Conservation (phyloP, 1,284 basidiomycete genomes). For the Puccinia novopanici region DNA sequence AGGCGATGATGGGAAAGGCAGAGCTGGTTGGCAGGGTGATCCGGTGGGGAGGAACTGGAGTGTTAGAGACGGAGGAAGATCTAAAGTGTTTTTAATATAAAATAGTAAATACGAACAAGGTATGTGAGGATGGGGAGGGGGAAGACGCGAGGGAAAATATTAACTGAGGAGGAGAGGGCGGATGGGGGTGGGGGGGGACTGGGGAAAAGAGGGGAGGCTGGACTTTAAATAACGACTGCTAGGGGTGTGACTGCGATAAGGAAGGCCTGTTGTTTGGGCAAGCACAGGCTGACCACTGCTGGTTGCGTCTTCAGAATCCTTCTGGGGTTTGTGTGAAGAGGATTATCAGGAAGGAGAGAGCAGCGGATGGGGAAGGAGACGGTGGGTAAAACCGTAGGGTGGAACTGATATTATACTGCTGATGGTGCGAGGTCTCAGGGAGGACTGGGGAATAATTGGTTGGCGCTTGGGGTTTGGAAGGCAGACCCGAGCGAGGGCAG, state of each 20-base stretch:
- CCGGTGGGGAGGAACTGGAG: too few species aligned
- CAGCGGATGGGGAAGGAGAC: constrained; percentile 2
- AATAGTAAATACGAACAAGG: neutral
- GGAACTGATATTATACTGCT: constrained; percentile 9
- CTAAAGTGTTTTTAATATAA: neutral
- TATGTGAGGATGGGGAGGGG: neutral
- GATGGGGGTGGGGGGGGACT: neutral
- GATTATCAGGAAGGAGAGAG: neutral
- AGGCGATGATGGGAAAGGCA: too few species aligned
- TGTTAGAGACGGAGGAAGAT: neutral
- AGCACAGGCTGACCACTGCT: neutral
- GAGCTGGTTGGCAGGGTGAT: too few species aligned
- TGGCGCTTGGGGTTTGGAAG: neutral
- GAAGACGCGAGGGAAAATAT: neutral
- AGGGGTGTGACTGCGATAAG: neutral
- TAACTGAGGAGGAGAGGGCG: neutral
- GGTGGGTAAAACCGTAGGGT: constrained; percentile 21
- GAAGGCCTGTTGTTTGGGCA: neutral
- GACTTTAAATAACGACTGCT: constrained; percentile 26
- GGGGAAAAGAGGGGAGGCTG: neutral
- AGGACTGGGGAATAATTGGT: constrained; percentile 2
- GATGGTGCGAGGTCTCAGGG: constrained; percentile 10
- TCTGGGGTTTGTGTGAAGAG: too few species aligned
- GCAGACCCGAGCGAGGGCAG: neutral
- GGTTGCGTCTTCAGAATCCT: neutral